Conservation (phyloP, 129 eudicot species). For the Artemisia annua region DNA sequence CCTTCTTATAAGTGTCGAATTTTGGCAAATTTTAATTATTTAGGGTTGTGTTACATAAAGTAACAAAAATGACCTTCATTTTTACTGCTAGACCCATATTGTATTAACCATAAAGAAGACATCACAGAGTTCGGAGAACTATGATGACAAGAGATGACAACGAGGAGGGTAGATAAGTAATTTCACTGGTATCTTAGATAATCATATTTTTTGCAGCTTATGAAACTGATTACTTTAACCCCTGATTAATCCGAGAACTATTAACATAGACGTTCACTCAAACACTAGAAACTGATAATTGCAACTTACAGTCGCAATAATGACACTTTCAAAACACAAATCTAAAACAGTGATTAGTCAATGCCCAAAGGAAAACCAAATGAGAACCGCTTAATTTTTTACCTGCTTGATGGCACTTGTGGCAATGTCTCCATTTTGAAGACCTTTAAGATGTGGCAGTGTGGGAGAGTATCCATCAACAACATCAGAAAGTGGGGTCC, state of each 20-base stretch:
- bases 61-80: conserved; percentile 1
- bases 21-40: neutral
- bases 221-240: neutral
- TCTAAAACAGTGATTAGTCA: neutral
- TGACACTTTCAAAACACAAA: no score
- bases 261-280: no score
- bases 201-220: neutral
- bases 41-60: neutral
- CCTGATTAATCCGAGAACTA: no score
- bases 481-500: conserved; percentile 98
- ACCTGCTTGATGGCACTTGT: conserved; percentile 99
- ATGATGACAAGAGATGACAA: neutral
- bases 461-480: conserved; percentile 99
- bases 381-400: conserved; percentile 7
- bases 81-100: neutral
- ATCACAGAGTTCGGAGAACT: neutral
- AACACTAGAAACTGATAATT: conserved; percentile 11
- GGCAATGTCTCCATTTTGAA: conserved; percentile 98
- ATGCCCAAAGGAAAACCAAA: conserved; percentile 2
- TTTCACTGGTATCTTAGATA: neutral
- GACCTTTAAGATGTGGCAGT: conserved; percentile 97
- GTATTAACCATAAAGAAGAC: conserved; percentile 2
- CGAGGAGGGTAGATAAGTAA: conserved; percentile 2
- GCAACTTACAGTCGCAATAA: neutral
- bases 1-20: no score